Evolutionary conservation across 768 basidiomycete genomes (phyloP).

Genomic region (Phanerodontia chrysosporium): DNA sequence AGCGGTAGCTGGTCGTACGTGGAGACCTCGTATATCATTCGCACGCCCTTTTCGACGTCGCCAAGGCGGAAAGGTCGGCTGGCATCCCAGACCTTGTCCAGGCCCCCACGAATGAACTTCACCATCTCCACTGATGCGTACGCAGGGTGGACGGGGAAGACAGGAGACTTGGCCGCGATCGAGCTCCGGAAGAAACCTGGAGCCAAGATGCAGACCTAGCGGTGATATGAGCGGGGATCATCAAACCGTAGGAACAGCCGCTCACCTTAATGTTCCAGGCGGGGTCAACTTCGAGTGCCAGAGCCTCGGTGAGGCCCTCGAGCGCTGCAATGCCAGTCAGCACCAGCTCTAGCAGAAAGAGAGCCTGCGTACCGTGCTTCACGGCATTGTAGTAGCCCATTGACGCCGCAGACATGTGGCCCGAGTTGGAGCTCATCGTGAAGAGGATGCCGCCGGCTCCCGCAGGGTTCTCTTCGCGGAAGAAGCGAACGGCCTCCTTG

Average conservation of each 20-base stretch:
- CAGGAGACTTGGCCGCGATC: neutral
- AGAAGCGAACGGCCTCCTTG: conserved; percentile 20
- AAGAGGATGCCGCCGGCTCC: conserved; percentile 21
- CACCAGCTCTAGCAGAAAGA: neutral
- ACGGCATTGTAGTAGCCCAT: conserved; percentile 13
- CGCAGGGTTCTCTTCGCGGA: conserved; percentile 36
- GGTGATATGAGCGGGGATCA: neutral
- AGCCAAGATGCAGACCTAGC: neutral
- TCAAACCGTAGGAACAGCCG: neutral
- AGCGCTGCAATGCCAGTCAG: conserved; percentile 18
- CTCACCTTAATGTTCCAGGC: conserved; percentile 43
- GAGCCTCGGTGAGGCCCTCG: conserved; percentile 36
- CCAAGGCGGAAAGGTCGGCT: neutral
- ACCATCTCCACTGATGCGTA: neutral
- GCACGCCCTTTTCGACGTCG: conserved; percentile 1
- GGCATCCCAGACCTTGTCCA: neutral
- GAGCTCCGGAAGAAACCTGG: conserved; percentile 3
- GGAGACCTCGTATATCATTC: conserved; percentile 2
- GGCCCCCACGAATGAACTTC: too few relatives aligned
- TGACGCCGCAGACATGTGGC: neutral
- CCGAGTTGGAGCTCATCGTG: neutral
- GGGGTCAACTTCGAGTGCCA: conserved; percentile 39
- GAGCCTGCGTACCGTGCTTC: conserved; percentile 9
- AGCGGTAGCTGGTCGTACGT: conserved; percentile 3
- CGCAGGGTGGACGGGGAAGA: neutral